Evolutionary conservation across 1,284 basidiomycete genomes (phyloP), one percentile per base, ranked within the genome.

Genomic region (Earliella scabrosa): DNA sequence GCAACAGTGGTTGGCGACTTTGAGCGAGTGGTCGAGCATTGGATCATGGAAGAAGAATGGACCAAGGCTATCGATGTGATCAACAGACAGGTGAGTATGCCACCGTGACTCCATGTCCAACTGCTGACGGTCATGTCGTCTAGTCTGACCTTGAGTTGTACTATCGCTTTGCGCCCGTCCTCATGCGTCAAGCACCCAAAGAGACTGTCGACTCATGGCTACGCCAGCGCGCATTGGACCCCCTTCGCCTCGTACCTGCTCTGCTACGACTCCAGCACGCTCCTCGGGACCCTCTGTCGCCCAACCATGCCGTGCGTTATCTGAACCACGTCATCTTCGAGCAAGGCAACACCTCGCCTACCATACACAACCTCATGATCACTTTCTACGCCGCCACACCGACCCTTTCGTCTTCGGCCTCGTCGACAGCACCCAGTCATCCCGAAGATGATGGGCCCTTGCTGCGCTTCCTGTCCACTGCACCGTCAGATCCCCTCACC

Each of bases 201-300:
- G 90, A 93, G 63, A 93, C 93, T 0, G 90, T 98, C 36, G 94
- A 98, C 63, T 87, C 92, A 1, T 99, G 96, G 95, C 79, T 95
- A 24, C 88, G 92, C 18, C 92, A 94, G 67, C 75, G 87, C 7
- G 76, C 82, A 0, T 77, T 99, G 14, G 89, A 97, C 63, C 90
- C 95, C 14, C 77, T 92, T 13, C 88, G 90, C 4, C 86, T 99
- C 23, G 86, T 99, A 45, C 96, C 97, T 7, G 92, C 97, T 0
- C 77, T 99, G 21, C 81, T 97, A 24, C 92, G 92, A 67, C 79
- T 91, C 26, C 91, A 92, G 61, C 84, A 88, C 55, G 78, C 82
- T 23, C 82, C 83, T 31, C 82, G 82, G 14, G 87, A 91, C 64
- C 86, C 88, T 2, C 72, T 91, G 41, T 83, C 84, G 4, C 84